Percentiles rank a stretch among this genome's conserved stretches.
phyloP scores from a whole-genome alignment of 2,329 filamentous ascomycete genomes.

The Xylaria sp. region DNA sequence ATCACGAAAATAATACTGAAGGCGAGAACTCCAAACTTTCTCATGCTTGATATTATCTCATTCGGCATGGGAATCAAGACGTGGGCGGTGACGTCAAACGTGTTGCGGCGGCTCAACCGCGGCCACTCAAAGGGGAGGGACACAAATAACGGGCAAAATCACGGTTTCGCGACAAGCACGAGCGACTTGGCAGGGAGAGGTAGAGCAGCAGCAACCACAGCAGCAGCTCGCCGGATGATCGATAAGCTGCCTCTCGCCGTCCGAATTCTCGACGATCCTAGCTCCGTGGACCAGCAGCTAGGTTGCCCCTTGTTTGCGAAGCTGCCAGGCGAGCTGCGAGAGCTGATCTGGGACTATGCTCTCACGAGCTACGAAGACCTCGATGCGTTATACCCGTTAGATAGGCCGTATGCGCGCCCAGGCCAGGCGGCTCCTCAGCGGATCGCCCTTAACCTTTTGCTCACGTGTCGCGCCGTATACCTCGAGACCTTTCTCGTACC shows the following conservation, averaged over 20 bases:
- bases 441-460: constrained; percentile 41
- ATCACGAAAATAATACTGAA: neutral
- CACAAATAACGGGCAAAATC: constrained; percentile 8
- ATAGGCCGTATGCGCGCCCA: constrained; percentile 37
- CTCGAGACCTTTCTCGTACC: constrained; percentile 46
- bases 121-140: constrained; percentile 18
- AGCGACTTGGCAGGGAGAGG: constrained; percentile 21
- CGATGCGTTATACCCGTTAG: constrained; percentile 34
- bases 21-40: neutral
- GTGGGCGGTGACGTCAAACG: constrained; percentile 38
- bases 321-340: constrained; percentile 45
- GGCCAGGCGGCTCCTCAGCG: constrained; percentile 44
- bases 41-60: constrained; percentile 34
- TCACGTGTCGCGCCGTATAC: constrained; percentile 47
- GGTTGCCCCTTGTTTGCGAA: constrained; percentile 40
- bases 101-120: constrained; percentile 29
- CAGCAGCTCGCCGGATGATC: constrained; percentile 18
- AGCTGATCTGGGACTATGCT: constrained; percentile 45
- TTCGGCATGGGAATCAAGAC: constrained; percentile 34
- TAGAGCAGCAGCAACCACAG: constrained; percentile 11
- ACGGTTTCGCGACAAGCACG: constrained; percentile 9
- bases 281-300: constrained; percentile 36
- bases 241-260: constrained; percentile 38
- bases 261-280: constrained; percentile 35
- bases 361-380: constrained; percentile 43